Conservation (phyloP, 2,329 filamentous ascomycete species). For the Xylariaceae sp. region DNA sequence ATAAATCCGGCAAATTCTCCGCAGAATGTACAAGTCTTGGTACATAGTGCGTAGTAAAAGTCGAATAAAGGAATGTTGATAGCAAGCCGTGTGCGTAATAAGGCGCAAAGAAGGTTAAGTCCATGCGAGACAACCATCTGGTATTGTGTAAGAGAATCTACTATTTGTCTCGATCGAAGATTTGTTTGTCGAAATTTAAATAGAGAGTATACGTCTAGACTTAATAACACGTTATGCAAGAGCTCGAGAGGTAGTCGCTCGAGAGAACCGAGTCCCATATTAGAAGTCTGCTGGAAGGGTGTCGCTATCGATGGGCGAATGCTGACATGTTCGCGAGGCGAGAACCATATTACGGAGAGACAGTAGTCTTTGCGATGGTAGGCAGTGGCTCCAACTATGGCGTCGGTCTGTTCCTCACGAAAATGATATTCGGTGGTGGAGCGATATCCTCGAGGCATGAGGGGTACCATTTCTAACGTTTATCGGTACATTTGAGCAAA, state of each 20-base stretch:
- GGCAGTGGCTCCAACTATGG: conserved; percentile 39
- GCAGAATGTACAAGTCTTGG: conserved; percentile 25
- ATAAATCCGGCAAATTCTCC: conserved; percentile 12
- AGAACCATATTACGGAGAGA: conserved; percentile 43
- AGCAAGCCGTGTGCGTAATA: conserved; percentile 40
- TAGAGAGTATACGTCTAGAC: conserved; percentile 44
- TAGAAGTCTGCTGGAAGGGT: conserved; percentile 34
- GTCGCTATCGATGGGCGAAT: conserved; percentile 41
- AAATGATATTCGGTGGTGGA: conserved; percentile 8
- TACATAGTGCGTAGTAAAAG: conserved; percentile 37
- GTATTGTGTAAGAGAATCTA: conserved; percentile 40
- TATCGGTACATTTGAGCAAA: neutral
- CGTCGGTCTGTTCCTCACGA: conserved; percentile 20
- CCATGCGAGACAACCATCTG: conserved; percentile 30
- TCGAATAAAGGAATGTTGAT: conserved; percentile 32
- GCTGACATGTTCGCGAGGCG: conserved; percentile 36
- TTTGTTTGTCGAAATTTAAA: conserved; percentile 43
- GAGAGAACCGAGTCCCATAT: conserved; percentile 37
- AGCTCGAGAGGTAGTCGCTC: conserved; percentile 43
- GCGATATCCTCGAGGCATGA: conserved; percentile 9
- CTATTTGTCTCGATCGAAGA: conserved; percentile 31
- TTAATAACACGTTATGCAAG: conserved; percentile 37
- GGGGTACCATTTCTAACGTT: conserved; percentile 10
- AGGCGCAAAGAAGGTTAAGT: conserved; percentile 41
- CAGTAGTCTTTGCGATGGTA: conserved; percentile 42